phyloP scores from a whole-genome alignment of 495 filamentous ascomycete species.

The Aspergillus incahuasiensis region DNA sequence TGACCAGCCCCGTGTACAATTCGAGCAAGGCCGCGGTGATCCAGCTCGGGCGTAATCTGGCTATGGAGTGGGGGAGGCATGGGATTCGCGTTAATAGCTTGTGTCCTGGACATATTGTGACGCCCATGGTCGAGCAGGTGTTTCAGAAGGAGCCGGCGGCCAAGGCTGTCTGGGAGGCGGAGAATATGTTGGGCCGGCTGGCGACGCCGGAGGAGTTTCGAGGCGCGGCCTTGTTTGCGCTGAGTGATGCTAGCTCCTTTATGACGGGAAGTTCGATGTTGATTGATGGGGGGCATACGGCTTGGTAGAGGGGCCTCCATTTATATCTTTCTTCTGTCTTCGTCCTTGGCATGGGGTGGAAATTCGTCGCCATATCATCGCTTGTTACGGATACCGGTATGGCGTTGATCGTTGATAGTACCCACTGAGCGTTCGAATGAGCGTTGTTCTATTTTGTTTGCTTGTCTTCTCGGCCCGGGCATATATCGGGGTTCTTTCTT shows the following conservation, averaged over 20 bases:
- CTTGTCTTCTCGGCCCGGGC: not conserved
- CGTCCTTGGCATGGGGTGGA: too few relatives aligned
- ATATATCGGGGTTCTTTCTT: not conserved
- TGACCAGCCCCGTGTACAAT: slow-evolving; percentile 65
- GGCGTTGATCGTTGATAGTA: not conserved
- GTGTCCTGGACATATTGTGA: slow-evolving; percentile 67
- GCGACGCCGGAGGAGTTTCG: slow-evolving; percentile 62
- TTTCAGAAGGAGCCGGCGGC: slow-evolving; percentile 60
- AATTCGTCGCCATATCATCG: too few relatives aligned
- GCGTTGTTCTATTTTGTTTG: not conserved
- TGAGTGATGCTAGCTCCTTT: slow-evolving; percentile 60
- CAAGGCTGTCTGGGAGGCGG: slow-evolving; percentile 56
- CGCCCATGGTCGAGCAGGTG: slow-evolving; percentile 65
- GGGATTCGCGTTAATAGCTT: slow-evolving; percentile 65
- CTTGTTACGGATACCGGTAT: not conserved
- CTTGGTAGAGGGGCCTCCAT: too few relatives aligned
- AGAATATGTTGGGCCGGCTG: slow-evolving; percentile 66
- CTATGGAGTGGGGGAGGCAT: slow-evolving; percentile 67
- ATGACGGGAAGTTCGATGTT: slow-evolving; percentile 63
- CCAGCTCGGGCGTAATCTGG: slow-evolving; percentile 58
- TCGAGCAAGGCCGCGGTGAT: slow-evolving; percentile 66
- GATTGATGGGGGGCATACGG: slow-evolving; percentile 61
- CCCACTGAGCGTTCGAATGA: not conserved
- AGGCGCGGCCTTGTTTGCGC: slow-evolving; percentile 55
- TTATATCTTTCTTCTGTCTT: too few relatives aligned